Base-by-base conservation (phyloP, 2,329 filamentous ascomycete species). In the Aspergillus pseudoterreus region DNA sequence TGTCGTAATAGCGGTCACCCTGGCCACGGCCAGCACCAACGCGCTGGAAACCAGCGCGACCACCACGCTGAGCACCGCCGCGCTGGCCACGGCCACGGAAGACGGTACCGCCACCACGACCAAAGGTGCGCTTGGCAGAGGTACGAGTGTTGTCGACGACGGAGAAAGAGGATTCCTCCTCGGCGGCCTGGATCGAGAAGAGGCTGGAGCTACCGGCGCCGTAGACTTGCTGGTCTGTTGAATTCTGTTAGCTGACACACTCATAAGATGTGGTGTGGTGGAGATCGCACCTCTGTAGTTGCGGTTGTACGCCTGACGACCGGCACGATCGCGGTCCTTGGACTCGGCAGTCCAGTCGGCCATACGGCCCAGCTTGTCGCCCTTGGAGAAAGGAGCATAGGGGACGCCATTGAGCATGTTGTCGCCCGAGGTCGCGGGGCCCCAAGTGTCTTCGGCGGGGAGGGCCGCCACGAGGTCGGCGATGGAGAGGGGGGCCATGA, bases 351-450 rank as follows among this genome's bases (percentile, higher is more conserved):
- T 95, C 94, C 94, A 99, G 80, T 99, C 94, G 55, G 94, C 94
- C 92, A 99, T 97, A 72, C 94, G 92, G 68, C 94, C 94, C 54
- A 99, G 81, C 82, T 96, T 97, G 80, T 99, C 94, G 71, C 90
- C 91, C 77, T 99, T 99, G 62, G 92, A 96, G 80, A 94, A 99
- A 55, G 94, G 94, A 64, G 94, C 94, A 74, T 96, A 99, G 36
- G 94, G 94, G 45, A 97, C 90, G 70, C 94, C 94, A 71, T 95
- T 86, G 66, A 97, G 83, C 56, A 89, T 96, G 58, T 90, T 95
- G 72, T 96, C 90, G 64, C 78, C 84, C 55, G 91, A 87, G 62
- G 87, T 83, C 55, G 88, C 74, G 49, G 92, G 92, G 54, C 94
- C 94, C 94, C 94, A 99, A 73, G 85, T 83, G 65, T 90, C 86